phyloP scores from a whole-genome alignment of 306 rosid species.

The Corylus avellana region DNA sequence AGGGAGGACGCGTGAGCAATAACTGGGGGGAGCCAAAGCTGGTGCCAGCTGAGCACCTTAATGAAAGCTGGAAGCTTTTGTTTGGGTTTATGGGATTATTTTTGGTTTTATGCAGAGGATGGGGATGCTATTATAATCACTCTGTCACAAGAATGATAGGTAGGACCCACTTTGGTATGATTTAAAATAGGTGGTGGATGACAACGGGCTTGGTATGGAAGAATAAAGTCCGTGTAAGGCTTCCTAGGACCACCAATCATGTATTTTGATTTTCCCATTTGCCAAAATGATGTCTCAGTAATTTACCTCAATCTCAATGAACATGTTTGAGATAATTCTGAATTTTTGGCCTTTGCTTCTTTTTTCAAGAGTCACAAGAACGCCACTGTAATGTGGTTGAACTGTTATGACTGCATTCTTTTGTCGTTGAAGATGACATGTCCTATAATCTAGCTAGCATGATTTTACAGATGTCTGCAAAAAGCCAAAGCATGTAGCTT shows the following conservation, averaged over 20 bases:
- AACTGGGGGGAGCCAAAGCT: conserved; percentile 48
- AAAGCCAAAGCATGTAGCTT: neutral
- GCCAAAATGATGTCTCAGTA: conserved; percentile 22
- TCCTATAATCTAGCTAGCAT: neutral
- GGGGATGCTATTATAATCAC: conserved; percentile 31
- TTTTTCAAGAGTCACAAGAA: conserved; percentile 21
- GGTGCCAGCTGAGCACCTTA: conserved; percentile 59
- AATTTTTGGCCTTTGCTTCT: neutral
- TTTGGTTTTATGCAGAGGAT: conserved; percentile 15
- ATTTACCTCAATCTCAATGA: neutral
- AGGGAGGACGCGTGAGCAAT: conserved; percentile 52
- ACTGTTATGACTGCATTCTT: neutral
- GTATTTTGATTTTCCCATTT: conserved; percentile 28
- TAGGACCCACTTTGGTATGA: conserved; percentile 39
- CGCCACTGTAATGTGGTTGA: conserved; percentile 5
- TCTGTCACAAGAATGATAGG: conserved; percentile 24
- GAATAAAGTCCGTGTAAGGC: conserved; percentile 53
- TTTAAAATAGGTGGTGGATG: conserved; percentile 61
- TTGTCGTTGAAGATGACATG: conserved; percentile 35
- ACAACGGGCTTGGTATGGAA: conserved; percentile 56
- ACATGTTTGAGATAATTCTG: neutral
- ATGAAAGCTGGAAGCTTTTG: conserved; percentile 67
- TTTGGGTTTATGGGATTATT: conserved; percentile 29
- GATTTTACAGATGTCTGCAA: neutral
- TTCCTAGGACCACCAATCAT: conserved; percentile 65